Percentiles rank a stretch among this genome's conserved stretches.
Conservation (phyloP, 148 eudicot species). For the Polygonum aviculare region DNA sequence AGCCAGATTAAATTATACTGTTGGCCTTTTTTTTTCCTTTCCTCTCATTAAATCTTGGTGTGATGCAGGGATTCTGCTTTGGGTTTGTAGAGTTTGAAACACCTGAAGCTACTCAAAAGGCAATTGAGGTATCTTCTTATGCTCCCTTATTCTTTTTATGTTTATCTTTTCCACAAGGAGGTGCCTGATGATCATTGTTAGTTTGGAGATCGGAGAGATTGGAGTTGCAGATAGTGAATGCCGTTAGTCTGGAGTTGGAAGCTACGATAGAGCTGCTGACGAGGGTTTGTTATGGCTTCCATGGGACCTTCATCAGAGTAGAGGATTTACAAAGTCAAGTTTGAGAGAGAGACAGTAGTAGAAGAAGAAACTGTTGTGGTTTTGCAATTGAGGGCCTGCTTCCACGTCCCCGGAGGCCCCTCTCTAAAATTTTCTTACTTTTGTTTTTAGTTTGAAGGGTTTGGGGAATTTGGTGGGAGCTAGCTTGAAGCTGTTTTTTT, state of each 20-base stretch:
- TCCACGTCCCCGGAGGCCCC: constrained; percentile 66
- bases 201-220: constrained; percentile 31
- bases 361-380: neutral
- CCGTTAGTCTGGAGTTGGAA: constrained; percentile 34
- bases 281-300: constrained; percentile 79
- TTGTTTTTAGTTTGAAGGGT: neutral
- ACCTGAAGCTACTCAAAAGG: no score
- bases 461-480: neutral
- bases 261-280: constrained; percentile 64
- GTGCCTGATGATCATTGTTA: no score
- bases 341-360: constrained; percentile 4
- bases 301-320: constrained; percentile 60
- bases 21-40: no score
- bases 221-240: constrained; percentile 66
- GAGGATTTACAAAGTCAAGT: constrained; percentile 50
- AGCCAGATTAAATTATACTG: no score
- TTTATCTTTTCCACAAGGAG: no score
- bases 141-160: no score
- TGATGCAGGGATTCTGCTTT: no score
- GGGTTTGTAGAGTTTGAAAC: no score
- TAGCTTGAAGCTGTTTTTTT: neutral
- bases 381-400: constrained; percentile 29
- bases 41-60: no score
- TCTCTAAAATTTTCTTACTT: neutral
- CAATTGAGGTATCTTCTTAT: no score